A percentile compares a stretch with the other conserved stretches of the same genome.
phyloP scores from a whole-genome alignment of 768 basidiomycete genomes.

The Rhodosporidiobolus odoratus region DNA sequence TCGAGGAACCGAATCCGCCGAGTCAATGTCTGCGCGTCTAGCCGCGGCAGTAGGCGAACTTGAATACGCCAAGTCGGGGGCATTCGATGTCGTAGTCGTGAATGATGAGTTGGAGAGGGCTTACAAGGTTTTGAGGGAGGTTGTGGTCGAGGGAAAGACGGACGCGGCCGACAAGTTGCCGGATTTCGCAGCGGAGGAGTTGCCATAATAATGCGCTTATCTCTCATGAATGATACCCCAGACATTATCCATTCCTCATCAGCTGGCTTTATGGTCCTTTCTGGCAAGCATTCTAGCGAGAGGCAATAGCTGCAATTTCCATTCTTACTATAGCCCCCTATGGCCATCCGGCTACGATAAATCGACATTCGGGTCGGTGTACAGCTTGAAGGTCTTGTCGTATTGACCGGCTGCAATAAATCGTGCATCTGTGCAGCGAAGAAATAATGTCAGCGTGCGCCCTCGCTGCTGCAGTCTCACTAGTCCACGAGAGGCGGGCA shows the following conservation, averaged over 20 bases:
- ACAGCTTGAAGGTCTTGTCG: constrained; percentile 31
- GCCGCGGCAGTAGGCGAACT: constrained; percentile 73
- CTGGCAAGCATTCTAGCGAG: no score
- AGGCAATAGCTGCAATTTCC: background rate
- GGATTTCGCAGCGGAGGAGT: constrained; percentile 39
- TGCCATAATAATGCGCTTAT: no score
- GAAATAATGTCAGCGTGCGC: background rate
- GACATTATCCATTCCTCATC: no score
- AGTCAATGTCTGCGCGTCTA: constrained; percentile 67
- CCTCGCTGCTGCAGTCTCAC: no score
- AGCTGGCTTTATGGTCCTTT: no score
- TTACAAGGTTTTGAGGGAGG: constrained; percentile 66
- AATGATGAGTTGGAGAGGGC: constrained; percentile 85
- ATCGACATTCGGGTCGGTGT: constrained; percentile 18
- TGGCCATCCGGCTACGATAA: background rate
- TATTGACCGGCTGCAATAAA: constrained; percentile 33
- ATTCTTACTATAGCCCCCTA: background rate
- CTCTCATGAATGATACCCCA: no score
- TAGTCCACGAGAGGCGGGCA: no score
- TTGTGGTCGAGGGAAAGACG: constrained; percentile 66
- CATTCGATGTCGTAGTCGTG: constrained; percentile 77
- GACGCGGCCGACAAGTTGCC: constrained; percentile 61
- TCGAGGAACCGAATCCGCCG: constrained; percentile 78
- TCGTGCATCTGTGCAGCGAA: constrained; percentile 23
- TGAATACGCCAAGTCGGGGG: constrained; percentile 67